A percentile compares a stretch with the other conserved stretches of the same genome.
phyloP scores from a whole-genome alignment of 1,284 basidiomycete genomes.

The Inonotus obliquus region DNA sequence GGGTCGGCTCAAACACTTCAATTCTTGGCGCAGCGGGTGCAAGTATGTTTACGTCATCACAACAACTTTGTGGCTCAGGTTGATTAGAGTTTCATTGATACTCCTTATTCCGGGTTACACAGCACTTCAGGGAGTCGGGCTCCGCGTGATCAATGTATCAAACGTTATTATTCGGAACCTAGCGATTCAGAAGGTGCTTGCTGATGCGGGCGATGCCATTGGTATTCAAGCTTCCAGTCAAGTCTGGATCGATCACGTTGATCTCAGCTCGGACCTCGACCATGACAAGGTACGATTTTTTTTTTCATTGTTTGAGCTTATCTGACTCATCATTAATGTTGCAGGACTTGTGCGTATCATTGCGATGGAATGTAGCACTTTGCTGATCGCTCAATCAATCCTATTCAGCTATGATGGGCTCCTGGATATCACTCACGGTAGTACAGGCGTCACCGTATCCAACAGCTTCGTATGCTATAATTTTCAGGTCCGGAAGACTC shows the following conservation, averaged over 20 bases:
- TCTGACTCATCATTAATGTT: neutral
- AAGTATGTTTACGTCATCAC: conserved; percentile 19
- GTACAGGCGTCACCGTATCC: conserved; percentile 38
- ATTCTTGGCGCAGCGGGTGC: conserved; percentile 32
- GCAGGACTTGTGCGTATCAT: conserved; percentile 16
- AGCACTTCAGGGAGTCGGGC: conserved; percentile 37
- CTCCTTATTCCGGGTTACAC: neutral
- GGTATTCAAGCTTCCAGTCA: conserved; percentile 38
- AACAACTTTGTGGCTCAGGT: neutral
- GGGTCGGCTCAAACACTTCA: conserved; percentile 41
- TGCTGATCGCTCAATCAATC: neutral
- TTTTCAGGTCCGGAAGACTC: neutral
- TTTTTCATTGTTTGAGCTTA: neutral
- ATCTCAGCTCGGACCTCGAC: conserved; percentile 35
- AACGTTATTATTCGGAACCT: conserved; percentile 49
- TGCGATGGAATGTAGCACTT: neutral
- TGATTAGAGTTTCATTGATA: neutral
- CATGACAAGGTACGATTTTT: conserved; percentile 36
- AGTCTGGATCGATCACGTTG: conserved; percentile 45
- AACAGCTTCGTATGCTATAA: conserved; percentile 20
- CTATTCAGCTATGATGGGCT: conserved; percentile 36
- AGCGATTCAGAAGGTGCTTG: conserved; percentile 45
- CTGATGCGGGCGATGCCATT: conserved; percentile 38
- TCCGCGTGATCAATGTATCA: conserved; percentile 35
- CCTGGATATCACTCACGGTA: conserved; percentile 34